Evolutionary conservation across 768 basidiomycete species (phyloP).

Genomic region (Crassisporium funariophilum): DNA sequence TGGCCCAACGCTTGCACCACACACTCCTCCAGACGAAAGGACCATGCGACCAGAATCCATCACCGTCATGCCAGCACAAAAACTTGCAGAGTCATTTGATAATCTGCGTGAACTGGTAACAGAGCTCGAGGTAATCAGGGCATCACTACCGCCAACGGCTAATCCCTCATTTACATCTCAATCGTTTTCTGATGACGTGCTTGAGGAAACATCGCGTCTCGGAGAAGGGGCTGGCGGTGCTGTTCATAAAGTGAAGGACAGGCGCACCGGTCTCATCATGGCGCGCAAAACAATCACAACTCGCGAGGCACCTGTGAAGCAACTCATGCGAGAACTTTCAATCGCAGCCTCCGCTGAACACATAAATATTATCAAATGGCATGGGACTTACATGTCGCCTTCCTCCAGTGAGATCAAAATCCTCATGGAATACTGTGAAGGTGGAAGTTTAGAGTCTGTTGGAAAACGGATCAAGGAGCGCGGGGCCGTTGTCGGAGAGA

Average conservation of each 20-base stretch:
- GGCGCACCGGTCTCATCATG: slow-evolving; percentile 76
- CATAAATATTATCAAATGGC: slow-evolving; percentile 87
- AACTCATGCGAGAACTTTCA: slow-evolving; percentile 88
- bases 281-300: slow-evolving; percentile 95
- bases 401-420: slow-evolving; percentile 93
- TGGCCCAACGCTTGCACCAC: slow-evolving; percentile 22
- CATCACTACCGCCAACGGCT: slow-evolving; percentile 19
- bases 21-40: slow-evolving; percentile 36
- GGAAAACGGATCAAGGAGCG: slow-evolving; percentile 81
- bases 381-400: slow-evolving; percentile 88
- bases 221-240: slow-evolving; percentile 97
- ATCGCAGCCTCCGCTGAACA: slow-evolving; percentile 87
- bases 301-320: slow-evolving; percentile 86
- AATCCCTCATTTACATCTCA: slow-evolving; percentile 24
- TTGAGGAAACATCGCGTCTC: slow-evolving; percentile 77
- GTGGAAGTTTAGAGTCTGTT: slow-evolving; percentile 87
- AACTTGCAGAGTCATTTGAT: slow-evolving; percentile 34
- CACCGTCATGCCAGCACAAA: slow-evolving; percentile 32
- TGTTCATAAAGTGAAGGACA: slow-evolving; percentile 91
- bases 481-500: slow-evolving; percentile 80
- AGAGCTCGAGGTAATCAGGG: slow-evolving; percentile 35
- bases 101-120: slow-evolving; percentile 42
- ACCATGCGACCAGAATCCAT: slow-evolving; percentile 46
- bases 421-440: slow-evolving; percentile 89
- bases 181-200: slow-evolving; percentile 66